These are phyloP conservation scores for Uronychia setigera DNA, from an alignment of 73 alveolate species.

Conservation along the genomic window DNA sequence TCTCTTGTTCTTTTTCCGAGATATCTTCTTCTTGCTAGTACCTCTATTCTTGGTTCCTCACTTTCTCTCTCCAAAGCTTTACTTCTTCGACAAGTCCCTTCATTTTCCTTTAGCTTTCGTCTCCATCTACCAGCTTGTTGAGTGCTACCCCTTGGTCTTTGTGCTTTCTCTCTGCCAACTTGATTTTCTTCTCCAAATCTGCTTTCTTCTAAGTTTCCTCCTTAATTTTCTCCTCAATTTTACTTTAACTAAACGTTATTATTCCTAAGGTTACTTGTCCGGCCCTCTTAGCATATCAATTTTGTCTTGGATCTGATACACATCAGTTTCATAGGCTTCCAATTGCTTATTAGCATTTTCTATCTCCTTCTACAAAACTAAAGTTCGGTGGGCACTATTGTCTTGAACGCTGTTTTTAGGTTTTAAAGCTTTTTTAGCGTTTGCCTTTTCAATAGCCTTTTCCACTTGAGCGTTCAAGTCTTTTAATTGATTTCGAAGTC, in stretches of 20 bases:
- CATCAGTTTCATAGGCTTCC: slow-evolving; percentile 37
- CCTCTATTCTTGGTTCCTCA: slow-evolving; percentile 16
- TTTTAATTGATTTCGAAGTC: slow-evolving; percentile 28
- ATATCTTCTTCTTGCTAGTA: slow-evolving; percentile 24
- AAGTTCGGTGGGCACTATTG: slow-evolving; percentile 9
- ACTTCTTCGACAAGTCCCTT: slow-evolving; percentile 42
- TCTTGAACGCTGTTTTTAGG: neutral
- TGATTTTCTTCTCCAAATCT: slow-evolving; percentile 35
- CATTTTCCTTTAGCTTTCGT: slow-evolving; percentile 27
- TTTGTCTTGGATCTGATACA: slow-evolving; percentile 8
- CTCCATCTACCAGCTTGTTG: slow-evolving; percentile 38
- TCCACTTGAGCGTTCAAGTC: slow-evolving; percentile 26
- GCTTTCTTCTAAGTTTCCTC: slow-evolving; percentile 17
- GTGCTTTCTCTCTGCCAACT: slow-evolving; percentile 34
- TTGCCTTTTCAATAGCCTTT: slow-evolving; percentile 42
- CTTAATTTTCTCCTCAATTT: slow-evolving; percentile 3
- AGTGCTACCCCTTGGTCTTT: slow-evolving; percentile 31
- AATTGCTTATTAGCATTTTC: slow-evolving; percentile 26
- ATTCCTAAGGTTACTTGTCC: neutral
- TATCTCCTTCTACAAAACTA: slow-evolving; percentile 22
- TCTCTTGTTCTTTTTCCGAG: slow-evolving; percentile 19
- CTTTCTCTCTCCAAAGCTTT: slow-evolving; percentile 47
- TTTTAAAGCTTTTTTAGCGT: slow-evolving; percentile 19
- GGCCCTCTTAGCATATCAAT: slow-evolving; percentile 34
- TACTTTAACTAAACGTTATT: neutral